Conservation (phyloP, 2,329 filamentous ascomycete species). For the Colletotrichum acutatum region DNA sequence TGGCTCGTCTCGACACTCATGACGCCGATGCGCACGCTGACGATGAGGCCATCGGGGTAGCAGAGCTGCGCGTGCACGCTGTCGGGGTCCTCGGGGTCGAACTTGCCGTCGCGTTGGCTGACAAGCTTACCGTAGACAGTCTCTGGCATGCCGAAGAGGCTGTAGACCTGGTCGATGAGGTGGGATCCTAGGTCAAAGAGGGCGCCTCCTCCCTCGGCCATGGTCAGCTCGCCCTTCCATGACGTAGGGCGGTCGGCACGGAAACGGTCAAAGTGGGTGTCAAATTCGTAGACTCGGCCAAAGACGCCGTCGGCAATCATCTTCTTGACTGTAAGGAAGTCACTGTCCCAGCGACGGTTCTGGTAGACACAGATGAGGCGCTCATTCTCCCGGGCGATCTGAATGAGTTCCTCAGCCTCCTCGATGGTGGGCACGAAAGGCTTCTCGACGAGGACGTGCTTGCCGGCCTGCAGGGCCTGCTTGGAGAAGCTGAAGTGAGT, state of each 20-base stretch:
- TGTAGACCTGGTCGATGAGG: constrained; percentile 79
- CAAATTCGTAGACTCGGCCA: constrained; percentile 80
- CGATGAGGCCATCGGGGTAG: constrained; percentile 72
- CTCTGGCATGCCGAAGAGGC: constrained; percentile 75
- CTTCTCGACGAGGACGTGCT: constrained; percentile 86
- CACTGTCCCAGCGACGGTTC: constrained; percentile 81
- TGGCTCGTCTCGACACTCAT: constrained; percentile 77
- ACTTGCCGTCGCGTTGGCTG: constrained; percentile 67
- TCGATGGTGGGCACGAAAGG: constrained; percentile 79
- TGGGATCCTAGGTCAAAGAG: constrained; percentile 83
- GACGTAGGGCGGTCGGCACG: constrained; percentile 66
- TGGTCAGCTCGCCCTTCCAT: constrained; percentile 75
- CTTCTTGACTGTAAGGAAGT: constrained; percentile 77
- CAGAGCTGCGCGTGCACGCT: constrained; percentile 72
- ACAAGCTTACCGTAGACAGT: constrained; percentile 75
- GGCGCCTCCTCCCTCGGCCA: constrained; percentile 72
- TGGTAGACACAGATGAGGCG: constrained; percentile 76
- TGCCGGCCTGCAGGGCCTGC: constrained; percentile 73
- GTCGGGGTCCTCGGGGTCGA: constrained; percentile 64
- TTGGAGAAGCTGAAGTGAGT: constrained; percentile 76
- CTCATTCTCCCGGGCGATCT: constrained; percentile 61
- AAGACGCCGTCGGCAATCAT: constrained; percentile 69
- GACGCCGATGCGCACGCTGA: constrained; percentile 75
- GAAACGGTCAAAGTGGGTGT: constrained; percentile 84
- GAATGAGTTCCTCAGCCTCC: constrained; percentile 73